These are phyloP conservation scores for Nicotiana tomentosiformis DNA, from an alignment of 257 asterid genomes.

Conservation along the genomic window DNA sequence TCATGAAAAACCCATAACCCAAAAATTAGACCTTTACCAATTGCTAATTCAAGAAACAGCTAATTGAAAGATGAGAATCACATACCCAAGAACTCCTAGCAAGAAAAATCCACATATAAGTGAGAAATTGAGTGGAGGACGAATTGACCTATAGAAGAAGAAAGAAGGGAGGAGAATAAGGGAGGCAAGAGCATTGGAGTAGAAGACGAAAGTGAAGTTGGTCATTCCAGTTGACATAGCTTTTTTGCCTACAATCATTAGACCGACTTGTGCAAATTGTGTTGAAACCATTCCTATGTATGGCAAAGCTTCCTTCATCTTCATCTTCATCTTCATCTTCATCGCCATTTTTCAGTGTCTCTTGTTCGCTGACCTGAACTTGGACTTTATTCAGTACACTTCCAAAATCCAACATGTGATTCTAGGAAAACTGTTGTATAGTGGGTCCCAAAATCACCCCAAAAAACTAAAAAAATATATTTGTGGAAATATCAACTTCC, in stretches of 20 bases:
- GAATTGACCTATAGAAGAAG: slow-evolving; percentile 48
- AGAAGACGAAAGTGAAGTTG: slow-evolving; percentile 65
- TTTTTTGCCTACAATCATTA: slow-evolving; percentile 62
- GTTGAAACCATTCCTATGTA: slow-evolving; percentile 63
- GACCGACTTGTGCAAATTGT: slow-evolving; percentile 66
- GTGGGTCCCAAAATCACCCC: no score
- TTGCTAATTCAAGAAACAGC: neutral
- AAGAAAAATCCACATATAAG: slow-evolving; percentile 56
- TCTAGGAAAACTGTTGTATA: no score
- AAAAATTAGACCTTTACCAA: neutral
- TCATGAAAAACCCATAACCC: neutral
- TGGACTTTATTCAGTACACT: neutral
- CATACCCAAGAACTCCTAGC: slow-evolving; percentile 77
- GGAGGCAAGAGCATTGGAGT: slow-evolving; percentile 85
- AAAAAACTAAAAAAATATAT: no score
- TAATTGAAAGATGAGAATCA: neutral
- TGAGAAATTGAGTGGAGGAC: slow-evolving; percentile 55
- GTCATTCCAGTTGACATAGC: slow-evolving; percentile 87
- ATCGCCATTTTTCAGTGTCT: neutral
- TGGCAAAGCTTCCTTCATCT: slow-evolving; percentile 51
- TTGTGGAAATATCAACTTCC: no score
- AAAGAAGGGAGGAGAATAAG: slow-evolving; percentile 78
- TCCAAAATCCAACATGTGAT: no score
- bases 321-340: neutral
- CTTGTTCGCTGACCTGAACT: neutral